Base-by-base conservation (phyloP, 2,329 filamentous ascomycete species). In the Clonostachys byssicola region DNA sequence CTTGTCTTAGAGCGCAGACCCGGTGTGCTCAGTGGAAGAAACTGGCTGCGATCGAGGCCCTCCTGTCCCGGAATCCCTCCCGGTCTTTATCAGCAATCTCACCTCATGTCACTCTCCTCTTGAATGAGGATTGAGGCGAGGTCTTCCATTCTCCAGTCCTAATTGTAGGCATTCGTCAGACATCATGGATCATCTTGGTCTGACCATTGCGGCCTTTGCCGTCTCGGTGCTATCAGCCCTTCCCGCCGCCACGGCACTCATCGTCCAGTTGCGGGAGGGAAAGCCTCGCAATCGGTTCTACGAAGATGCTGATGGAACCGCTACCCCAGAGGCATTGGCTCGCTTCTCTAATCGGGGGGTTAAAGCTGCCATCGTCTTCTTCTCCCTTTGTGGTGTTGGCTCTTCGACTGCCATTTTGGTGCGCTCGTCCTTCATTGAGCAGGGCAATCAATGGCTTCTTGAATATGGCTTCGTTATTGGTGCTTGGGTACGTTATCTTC, bases 251-350 rank as follows among this genome's bases (percentile, higher is more conserved):
- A 34, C 33, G 33, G 33, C 23, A 4, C 34, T 40, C 16, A 33
- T 44, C 18, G 34, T 17, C 39, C 70, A 73, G 49, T 48, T 64
- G 35, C 64, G 61, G 33, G 55, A 60, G 36, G 61, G 62, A 20
- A 59, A 58, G 5, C 63, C 66, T 10, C 66, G 66, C 48, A 68
- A 75, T 38, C 65, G 74, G 10, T 68, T 74, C 13, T 91, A 91
- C 57, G 70, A 83, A 54, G 88, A 92, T 58, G 67, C 74, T 51
- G 88, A 92, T 64, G 88, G 88, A 42, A 73, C 77, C 52, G 85
- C 84, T 34, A 86, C 82, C 0, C 73, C 79, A 38, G 81, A 86
- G 58, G 81, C 83, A 2, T 60, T 82, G 45, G 73, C 74, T 18
- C 72, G 72, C 38, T 91, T 85, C 59, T 86, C 85, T 23, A 77